phyloP scores from a whole-genome alignment of 441 rosid genomes.

The Corymbia citriodora region DNA sequence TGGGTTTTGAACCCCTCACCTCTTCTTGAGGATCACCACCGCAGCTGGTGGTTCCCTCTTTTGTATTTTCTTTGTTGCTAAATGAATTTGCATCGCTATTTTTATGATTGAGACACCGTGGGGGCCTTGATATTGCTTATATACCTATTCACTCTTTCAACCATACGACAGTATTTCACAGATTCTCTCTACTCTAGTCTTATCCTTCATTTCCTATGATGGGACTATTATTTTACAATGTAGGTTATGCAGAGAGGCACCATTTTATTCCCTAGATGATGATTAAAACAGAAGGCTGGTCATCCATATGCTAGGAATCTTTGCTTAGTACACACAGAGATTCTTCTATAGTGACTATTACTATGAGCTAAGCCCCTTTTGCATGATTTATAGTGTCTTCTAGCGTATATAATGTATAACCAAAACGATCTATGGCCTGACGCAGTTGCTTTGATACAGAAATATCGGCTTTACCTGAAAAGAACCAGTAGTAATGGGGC shows the following conservation, averaged over 20 bases:
- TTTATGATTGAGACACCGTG: neutral
- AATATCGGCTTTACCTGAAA: slow-evolving; percentile 79
- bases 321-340: neutral
- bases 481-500: slow-evolving; percentile 60
- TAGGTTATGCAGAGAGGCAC: neutral
- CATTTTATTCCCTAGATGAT: neutral
- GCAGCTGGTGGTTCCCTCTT: neutral
- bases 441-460: slow-evolving; percentile 45
- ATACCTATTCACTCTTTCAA: neutral
- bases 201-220: neutral
- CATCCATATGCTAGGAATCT: slow-evolving; percentile 27
- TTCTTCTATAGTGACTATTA: too few relatives aligned
- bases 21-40: too few relatives aligned
- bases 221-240: neutral
- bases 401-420: neutral
- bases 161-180: neutral
- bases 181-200: neutral
- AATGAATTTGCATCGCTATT: neutral
- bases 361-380: neutral
- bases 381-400: neutral
- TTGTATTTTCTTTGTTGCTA: neutral
- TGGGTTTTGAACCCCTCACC: too few relatives aligned
- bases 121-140: neutral
- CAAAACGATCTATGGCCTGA: neutral
- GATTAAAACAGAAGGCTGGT: neutral